Evolutionary conservation across 139 green algal species (phyloP).

Genomic region (Nannochloris sp.): DNA sequence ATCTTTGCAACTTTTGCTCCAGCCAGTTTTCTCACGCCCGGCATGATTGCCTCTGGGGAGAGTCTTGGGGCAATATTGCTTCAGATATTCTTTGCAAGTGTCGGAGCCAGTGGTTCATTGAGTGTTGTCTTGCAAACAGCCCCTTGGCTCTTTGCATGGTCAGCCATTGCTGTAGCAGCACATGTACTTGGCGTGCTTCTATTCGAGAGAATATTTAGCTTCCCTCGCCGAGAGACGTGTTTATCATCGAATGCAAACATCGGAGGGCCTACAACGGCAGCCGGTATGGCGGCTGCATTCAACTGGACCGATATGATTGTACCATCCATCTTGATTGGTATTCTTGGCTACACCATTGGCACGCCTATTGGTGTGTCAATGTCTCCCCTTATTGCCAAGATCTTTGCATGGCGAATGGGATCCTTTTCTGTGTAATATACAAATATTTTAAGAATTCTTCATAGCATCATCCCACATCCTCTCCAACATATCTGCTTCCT

Average conservation of each 20-base stretch:
- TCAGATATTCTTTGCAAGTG: conserved; percentile 84
- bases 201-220: conserved; percentile 45
- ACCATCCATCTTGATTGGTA: conserved; percentile 74
- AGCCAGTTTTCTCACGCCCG: conserved; percentile 17
- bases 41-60: conserved; percentile 54
- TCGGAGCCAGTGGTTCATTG: conserved; percentile 73
- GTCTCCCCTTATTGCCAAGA: not conserved
- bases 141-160: conserved; percentile 79
- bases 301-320: conserved; percentile 67
- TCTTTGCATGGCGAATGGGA: not conserved
- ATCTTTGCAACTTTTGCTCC: conserved; percentile 54
- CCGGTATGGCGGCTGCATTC: conserved; percentile 83
- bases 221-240: conserved; percentile 53
- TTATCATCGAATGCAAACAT: conserved; percentile 91
- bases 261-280: conserved; percentile 78
- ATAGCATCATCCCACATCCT: not conserved
- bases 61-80: conserved; percentile 73
- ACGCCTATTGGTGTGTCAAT: conserved; percentile 59
- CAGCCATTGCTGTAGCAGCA: conserved; percentile 45
- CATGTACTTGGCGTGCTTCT: conserved; percentile 56
- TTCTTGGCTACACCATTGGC: conserved; percentile 73
- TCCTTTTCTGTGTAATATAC: not conserved
- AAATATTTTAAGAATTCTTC: not conserved
- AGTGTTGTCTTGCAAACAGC: conserved; percentile 60
- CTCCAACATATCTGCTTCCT: not conserved